A percentile compares a stretch with the other conserved stretches of the same genome.
Evolutionary conservation across 2,329 filamentous ascomycete species (phyloP).

Genomic region (Lachnellula arida): DNA sequence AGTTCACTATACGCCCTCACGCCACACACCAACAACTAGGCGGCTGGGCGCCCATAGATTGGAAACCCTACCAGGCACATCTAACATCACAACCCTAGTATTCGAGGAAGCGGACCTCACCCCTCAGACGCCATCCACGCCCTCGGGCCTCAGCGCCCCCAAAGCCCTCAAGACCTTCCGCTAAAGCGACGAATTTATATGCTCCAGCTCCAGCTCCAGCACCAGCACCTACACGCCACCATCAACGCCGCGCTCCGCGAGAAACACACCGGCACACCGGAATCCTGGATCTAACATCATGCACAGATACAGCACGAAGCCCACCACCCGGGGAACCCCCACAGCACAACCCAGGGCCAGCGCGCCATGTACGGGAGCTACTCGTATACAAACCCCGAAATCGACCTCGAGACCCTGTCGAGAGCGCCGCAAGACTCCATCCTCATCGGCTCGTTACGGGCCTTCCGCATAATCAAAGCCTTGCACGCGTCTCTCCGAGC

Average conservation of each 20-base stretch:
- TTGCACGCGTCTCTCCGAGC: slow-evolving; percentile 4
- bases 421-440: background rate
- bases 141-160: slow-evolving; percentile 1
- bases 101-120: slow-evolving; percentile 11
- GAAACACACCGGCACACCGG: slow-evolving; percentile 3
- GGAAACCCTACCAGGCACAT: background rate
- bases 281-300: slow-evolving; percentile 10
- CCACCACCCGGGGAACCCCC: slow-evolving; percentile 2
- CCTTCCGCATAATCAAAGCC: slow-evolving; percentile 5
- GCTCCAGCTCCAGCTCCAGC: background rate
- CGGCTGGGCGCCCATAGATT: slow-evolving; percentile 1
- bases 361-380: background rate
- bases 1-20: slow-evolving; percentile 8
- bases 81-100: slow-evolving; percentile 7
- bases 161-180: slow-evolving; percentile 7
- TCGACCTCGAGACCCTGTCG: background rate
- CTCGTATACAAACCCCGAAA: background rate
- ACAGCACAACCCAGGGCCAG: background rate
- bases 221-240: slow-evolving; percentile 2
- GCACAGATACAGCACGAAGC: slow-evolving; percentile 1
- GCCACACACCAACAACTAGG: background rate
- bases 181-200: slow-evolving; percentile 3
- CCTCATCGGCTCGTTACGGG: slow-evolving; percentile 12
- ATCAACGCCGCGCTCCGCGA: slow-evolving; percentile 1
- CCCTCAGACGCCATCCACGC: background rate